phyloP scores from a whole-genome alignment of 2,329 filamentous ascomycete genomes.

The Microdochium nivale region DNA sequence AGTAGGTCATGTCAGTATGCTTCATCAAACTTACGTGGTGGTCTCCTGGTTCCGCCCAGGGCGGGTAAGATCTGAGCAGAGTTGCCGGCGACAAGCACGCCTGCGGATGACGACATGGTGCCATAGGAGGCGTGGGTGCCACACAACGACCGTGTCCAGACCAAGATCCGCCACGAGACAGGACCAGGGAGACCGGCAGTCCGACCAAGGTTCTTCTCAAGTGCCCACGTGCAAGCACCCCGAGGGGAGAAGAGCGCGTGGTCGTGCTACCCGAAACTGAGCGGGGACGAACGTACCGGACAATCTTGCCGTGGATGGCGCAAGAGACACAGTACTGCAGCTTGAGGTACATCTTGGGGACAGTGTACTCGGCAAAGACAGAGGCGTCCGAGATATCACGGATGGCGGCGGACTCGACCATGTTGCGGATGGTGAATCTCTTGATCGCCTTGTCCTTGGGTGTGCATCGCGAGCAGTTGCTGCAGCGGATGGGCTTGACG shows the following conservation, averaged over 20 bases:
- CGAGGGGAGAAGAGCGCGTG: constrained; percentile 20
- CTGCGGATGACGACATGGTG: background rate
- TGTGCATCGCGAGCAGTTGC: constrained; percentile 72
- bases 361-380: constrained; percentile 98
- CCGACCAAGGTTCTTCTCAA: constrained; percentile 53
- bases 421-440: constrained; percentile 99
- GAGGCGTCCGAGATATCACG: constrained; percentile 99
- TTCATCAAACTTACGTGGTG: constrained; percentile 6
- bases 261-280: constrained; percentile 44
- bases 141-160: background rate
- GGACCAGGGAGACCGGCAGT: constrained; percentile 14
- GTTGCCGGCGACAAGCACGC: background rate
- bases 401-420: constrained; percentile 99
- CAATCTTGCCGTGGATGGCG: constrained; percentile 99
- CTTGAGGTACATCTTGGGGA: constrained; percentile 99
- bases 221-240: constrained; percentile 27
- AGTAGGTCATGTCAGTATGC: constrained; percentile 29
- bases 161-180: background rate
- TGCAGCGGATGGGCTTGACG: constrained; percentile 93
- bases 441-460: constrained; percentile 99
- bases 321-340: constrained; percentile 99
- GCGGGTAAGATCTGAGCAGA: constrained; percentile 1
- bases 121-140: background rate
- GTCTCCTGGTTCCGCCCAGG: constrained; percentile 8
- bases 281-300: constrained; percentile 74